phyloP scores from a whole-genome alignment of 306 rosid genomes.

The Rubus idaeus region DNA sequence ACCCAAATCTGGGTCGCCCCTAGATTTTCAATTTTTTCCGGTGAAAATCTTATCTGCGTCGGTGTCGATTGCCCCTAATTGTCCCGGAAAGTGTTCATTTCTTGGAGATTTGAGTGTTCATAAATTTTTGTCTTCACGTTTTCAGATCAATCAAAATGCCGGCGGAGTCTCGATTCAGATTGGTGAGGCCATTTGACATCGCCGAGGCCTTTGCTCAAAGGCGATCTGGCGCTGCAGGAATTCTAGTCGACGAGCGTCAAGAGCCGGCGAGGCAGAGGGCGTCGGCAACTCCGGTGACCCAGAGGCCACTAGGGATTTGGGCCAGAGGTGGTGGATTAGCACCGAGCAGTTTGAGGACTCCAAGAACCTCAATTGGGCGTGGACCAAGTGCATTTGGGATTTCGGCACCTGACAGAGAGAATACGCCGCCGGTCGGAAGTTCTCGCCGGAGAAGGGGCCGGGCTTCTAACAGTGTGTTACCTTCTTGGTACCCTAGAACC shows the following conservation, averaged over 20 bases:
- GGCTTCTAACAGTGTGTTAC: slow-evolving; percentile 40
- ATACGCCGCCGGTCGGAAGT: slow-evolving; percentile 18
- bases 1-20: not conserved
- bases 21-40: not conserved
- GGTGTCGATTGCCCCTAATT: too few species aligned
- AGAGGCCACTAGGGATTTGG: slow-evolving; percentile 26
- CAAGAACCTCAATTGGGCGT: slow-evolving; percentile 34
- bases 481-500: slow-evolving; percentile 83
- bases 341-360: slow-evolving; percentile 26
- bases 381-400: slow-evolving; percentile 19
- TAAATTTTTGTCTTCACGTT: too few species aligned
- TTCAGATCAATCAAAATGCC: slow-evolving; percentile 30
- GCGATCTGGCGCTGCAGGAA: slow-evolving; percentile 24
- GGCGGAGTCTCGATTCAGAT: slow-evolving; percentile 71
- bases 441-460: slow-evolving; percentile 38
- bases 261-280: slow-evolving; percentile 19
- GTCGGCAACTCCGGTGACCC: slow-evolving; percentile 6
- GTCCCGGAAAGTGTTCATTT: too few species aligned
- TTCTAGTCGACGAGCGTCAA: slow-evolving; percentile 9
- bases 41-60: too few species aligned
- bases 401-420: slow-evolving; percentile 26
- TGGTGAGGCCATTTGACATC: slow-evolving; percentile 38
- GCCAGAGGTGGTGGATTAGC: slow-evolving; percentile 18
- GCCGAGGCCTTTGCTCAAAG: slow-evolving; percentile 38
- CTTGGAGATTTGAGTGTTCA: too few species aligned